phyloP scores from a whole-genome alignment of 2,329 filamentous ascomycete genomes.

The Akanthomyces uredinophilus region DNA sequence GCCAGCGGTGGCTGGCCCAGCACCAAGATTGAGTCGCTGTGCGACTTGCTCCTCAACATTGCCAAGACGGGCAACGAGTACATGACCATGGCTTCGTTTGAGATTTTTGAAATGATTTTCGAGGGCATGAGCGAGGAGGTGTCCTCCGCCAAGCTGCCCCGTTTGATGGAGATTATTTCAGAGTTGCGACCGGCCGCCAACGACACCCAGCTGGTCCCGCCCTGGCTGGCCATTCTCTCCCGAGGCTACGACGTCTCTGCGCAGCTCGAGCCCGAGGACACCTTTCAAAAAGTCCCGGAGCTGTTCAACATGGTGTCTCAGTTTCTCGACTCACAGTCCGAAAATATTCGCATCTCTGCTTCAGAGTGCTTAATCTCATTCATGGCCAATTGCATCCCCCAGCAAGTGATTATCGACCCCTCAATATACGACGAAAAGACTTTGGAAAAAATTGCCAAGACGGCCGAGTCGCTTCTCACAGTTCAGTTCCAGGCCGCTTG shows the following conservation, averaged over 20 bases:
- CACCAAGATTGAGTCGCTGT: slow-evolving; percentile 88
- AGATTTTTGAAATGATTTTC: slow-evolving; percentile 97
- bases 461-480: slow-evolving; percentile 68
- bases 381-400: slow-evolving; percentile 81
- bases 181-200: slow-evolving; percentile 88
- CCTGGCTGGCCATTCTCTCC: slow-evolving; percentile 94
- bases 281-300: slow-evolving; percentile 82
- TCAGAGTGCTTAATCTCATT: slow-evolving; percentile 95
- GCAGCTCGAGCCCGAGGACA: slow-evolving; percentile 82
- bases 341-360: slow-evolving; percentile 90
- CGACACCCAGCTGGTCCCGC: slow-evolving; percentile 88
- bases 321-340: slow-evolving; percentile 80
- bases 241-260: slow-evolving; percentile 91
- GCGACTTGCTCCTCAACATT: slow-evolving; percentile 82
- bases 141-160: slow-evolving; percentile 82
- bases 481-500: slow-evolving; percentile 92
- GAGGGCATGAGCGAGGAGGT: slow-evolving; percentile 83
- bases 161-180: slow-evolving; percentile 83
- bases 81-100: slow-evolving; percentile 92
- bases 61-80: slow-evolving; percentile 90
- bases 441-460: slow-evolving; percentile 72
- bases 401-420: slow-evolving; percentile 76
- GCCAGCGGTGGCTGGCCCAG: slow-evolving; percentile 94
- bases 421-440: slow-evolving; percentile 90
- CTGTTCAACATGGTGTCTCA: slow-evolving; percentile 74